phyloP scores from a whole-genome alignment of 768 basidiomycete genomes.

The Suillus spraguei region DNA sequence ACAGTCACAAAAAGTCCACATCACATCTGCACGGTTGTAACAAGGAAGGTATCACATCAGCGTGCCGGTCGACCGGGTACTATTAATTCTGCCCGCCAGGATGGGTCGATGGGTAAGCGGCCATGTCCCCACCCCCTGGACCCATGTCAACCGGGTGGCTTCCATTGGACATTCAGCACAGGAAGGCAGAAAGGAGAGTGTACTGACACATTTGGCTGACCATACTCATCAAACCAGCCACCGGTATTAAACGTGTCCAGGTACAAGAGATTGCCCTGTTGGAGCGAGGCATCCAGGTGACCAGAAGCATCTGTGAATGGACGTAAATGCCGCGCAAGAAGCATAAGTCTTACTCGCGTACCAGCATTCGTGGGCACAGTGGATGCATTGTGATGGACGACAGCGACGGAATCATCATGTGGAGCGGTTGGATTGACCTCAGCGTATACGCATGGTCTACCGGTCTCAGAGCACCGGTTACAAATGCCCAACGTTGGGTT shows the following conservation, averaged over 20 bases:
- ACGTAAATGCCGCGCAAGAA: not conserved
- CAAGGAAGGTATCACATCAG: not conserved
- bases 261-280: not conserved
- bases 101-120: not conserved
- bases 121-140: not conserved
- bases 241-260: not conserved
- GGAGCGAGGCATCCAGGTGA: not conserved
- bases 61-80: too few species aligned
- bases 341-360: not conserved
- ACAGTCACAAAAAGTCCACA: not conserved
- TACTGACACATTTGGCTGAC: conserved; percentile 1
- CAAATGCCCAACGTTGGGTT: not conserved
- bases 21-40: not conserved
- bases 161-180: conserved; percentile 4
- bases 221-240: not conserved
- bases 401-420: not conserved
- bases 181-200: not conserved
- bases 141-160: not conserved
- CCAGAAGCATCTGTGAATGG: not conserved
- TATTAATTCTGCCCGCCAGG: conserved; percentile 1
- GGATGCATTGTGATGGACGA: not conserved
- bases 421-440: not conserved
- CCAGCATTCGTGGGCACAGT: not conserved
- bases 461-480: conserved; percentile 1
- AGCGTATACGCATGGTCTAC: conserved; percentile 4